Base-by-base conservation (phyloP, 306 rosid species). In the Cucumis hystrix region DNA sequence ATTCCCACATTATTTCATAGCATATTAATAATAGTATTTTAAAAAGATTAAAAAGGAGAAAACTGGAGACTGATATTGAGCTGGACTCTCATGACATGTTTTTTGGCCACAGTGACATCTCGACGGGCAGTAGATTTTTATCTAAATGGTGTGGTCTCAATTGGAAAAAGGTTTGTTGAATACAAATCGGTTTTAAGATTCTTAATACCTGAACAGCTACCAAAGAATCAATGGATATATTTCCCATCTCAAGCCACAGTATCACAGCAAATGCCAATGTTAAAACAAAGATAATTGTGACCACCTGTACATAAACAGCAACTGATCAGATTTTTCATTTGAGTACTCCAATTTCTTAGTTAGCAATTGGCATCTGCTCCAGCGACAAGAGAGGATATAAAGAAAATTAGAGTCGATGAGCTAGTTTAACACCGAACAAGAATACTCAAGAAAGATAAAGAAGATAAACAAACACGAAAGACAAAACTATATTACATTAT, bases 161-260 rank as follows among this genome's bases (percentile, higher is more conserved):
- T 66, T 43, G 9, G 72, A 39, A 66, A 66, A 66, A 17, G 72
- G 52, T 66, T 18, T 3, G 70, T 64, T 35, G 70, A 64, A 64
- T 16, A 23, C 25, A 49, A 18, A 49, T 35, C 21, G 39, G 6
- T 33, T 40, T 35, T 15, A 21, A 57, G 54, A 30, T 41, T 21
- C 25, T 35, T 11, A 84, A 75, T 89, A 95, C 99, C 97, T 84
- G 91, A 77, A 91, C 89, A 66, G 84, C 93, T 55, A 89, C 86
- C 47, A 84, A 82, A 79, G 97, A 88, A 83, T 95, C 87, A 87
- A 88, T 82, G 79, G 87, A 77, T 81, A 89, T 89, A 60, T 87
- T 81, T 70, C 96, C 93, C 77, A 83, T 79, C 40, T 93, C 96
- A 33, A 92, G 84, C 99, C 97, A 92, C 62, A 95, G 89, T 79